Evolutionary conservation across 495 filamentous ascomycete species (phyloP), one percentile per base, ranked within the genome.

Genomic region (Penicillium argentinense): DNA sequence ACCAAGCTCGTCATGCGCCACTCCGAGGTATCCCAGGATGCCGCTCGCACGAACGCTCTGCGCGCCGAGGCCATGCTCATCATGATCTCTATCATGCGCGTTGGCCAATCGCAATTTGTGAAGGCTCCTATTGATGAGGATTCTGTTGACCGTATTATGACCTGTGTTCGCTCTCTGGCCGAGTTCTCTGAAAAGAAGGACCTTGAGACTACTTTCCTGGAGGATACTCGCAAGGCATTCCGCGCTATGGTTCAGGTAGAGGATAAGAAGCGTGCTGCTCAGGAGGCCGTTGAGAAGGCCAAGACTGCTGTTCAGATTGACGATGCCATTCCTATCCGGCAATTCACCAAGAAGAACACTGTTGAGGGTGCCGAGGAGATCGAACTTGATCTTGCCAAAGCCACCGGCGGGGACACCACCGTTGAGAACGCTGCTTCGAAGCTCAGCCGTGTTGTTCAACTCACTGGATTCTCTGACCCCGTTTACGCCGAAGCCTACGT

Each of bases 1-100:
- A 97, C 93, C 7, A 99, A 99, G 66, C 76, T 99, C 37, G 95
- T 97, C 45, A 97, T 99, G 91, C 88, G 95, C 28, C 91, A 99
- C 64, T 87, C 91, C 3, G 91, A 97, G 67, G 91, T 97, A 48
- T 95, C 91, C 13, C 75, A 87, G 17, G 93, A 97, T 55, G 68
- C 72, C 19, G 86, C 88, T 23, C 86, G 95, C 14, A 97, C 91
- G 11, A 97, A 97, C 59, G 91, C 92, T 25, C 80, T 99, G 3
- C 86, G 89, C 18, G 93, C 93, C 3, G 95, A 99, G 69, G 95
- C 95, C 22, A 99, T 97, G 95, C 78, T 97, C 32, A 97, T 97
- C 63, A 96, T 98, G 91, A 96, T 97, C 53, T 96, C 91, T 14
- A 93, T 99, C 58, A 88, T 97, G 52, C 89, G 95, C 49, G 95